Base-by-base conservation (phyloP, 1,139 yeast species). In the Arxiozyma bovina region DNA sequence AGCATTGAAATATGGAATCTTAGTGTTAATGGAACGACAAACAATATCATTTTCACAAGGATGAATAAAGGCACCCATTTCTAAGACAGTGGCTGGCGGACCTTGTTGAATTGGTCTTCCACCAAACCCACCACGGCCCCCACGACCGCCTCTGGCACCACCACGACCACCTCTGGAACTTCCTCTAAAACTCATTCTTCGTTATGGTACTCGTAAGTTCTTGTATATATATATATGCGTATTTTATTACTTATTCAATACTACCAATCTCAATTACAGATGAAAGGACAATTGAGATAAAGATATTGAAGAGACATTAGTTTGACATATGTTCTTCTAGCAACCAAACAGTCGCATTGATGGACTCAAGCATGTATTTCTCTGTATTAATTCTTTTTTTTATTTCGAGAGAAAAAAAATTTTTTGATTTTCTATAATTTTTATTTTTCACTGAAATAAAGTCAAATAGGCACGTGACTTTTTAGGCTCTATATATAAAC, bases 1-100 rank as follows among this genome's bases (percentile, higher is more conserved):
- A 34, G 99, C 99, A 75, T 94, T 94, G 81, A 94, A 94, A 73
- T 93, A 94, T 65, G 99, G 99, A 63, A 94, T 80, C 77, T 93
- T 93, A 58, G 88, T 82, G 73, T 93, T 93, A 67, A 87, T 87
- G 51, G 97, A 89, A 69, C 93, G 89, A 77, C 98, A 93, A 54
- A 94, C 96, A 70, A 94, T 87, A 69, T 94, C 99, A 58, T 96
- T 97, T 74, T 94, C 99, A 72, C 96, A 91, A 17, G 95, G 80
- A 72, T 91, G 96, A 73, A 89, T 66, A 71, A 90, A 94, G 23
- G 87, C 71, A 57, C 99, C 99, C 95, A 94, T 87, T 74, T 93
- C 99, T 66, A 87, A 79, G 45, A 87, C 97, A 55, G 84, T 77
- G 63, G 90, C 98, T 70, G 99, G 99, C 52, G 99, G 99, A 52